A percentile compares a stretch with the other conserved stretches of the same genome.
phyloP scores from a whole-genome alignment of 2,329 filamentous ascomycete genomes.

The Trichoderma oligosporum region DNA sequence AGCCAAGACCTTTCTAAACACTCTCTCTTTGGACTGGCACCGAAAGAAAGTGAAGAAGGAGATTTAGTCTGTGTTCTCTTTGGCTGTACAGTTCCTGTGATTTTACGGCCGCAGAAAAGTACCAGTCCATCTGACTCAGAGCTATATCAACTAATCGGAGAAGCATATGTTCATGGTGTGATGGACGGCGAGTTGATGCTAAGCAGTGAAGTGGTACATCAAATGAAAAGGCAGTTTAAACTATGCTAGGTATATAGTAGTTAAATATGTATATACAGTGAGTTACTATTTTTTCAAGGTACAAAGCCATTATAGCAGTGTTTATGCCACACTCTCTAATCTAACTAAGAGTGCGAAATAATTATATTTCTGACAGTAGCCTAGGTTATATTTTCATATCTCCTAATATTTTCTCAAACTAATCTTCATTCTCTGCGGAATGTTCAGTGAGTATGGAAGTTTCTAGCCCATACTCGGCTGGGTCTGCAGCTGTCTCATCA shows the following conservation, averaged over 20 bases:
- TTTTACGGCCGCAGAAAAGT: slow-evolving; percentile 10
- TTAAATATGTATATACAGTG: background rate
- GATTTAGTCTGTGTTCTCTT: slow-evolving; percentile 19
- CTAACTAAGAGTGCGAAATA: background rate
- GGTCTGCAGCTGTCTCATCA: background rate
- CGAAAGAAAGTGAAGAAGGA: background rate
- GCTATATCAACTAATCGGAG: slow-evolving; percentile 15
- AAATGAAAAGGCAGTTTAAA: background rate
- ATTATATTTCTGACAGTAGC: too few species aligned
- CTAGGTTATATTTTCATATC: too few species aligned
- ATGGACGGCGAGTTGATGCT: slow-evolving; percentile 21
- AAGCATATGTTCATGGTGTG: slow-evolving; percentile 20
- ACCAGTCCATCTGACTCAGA: too few species aligned
- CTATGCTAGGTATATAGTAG: background rate
- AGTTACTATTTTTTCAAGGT: background rate
- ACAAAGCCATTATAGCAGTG: background rate
- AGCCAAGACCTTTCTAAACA: too few species aligned
- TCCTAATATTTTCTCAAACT: background rate
- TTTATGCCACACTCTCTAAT: background rate
- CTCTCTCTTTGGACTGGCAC: background rate
- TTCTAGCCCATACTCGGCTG: background rate
- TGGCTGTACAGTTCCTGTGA: slow-evolving; percentile 20
- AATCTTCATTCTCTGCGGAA: background rate
- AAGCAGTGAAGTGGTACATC: background rate
- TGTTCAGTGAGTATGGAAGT: background rate